A percentile compares a stretch with the other conserved stretches of the same genome.
Conservation (phyloP, 2,329 filamentous ascomycete species). For the Epichloe typhina region DNA sequence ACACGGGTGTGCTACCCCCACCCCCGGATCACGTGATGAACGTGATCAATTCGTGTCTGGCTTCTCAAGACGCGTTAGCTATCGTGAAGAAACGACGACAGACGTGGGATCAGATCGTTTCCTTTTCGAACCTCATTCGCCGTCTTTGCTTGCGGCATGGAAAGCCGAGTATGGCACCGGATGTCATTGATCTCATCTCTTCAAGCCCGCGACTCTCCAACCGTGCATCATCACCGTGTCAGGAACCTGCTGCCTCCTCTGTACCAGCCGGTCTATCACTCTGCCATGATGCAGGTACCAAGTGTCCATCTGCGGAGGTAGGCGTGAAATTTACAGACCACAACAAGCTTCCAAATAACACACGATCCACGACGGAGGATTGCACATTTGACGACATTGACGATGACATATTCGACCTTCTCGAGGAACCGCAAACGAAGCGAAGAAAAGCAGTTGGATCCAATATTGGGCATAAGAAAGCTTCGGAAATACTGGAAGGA, state of each 20-base stretch:
- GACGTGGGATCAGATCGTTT: background rate
- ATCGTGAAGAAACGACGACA: background rate
- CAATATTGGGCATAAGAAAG: background rate
- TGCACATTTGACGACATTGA: background rate
- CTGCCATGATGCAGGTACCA: background rate
- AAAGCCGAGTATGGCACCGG: slow-evolving; percentile 14
- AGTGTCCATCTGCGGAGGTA: background rate
- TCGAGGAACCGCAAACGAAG: slow-evolving; percentile 1
- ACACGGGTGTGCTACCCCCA: no score
- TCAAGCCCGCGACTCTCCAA: slow-evolving; percentile 19
- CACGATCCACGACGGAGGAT: background rate
- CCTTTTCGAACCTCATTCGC: background rate
- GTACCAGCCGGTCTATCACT: background rate
- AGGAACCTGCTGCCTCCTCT: background rate
- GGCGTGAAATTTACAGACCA: background rate
- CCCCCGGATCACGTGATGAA: background rate
- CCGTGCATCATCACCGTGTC: background rate
- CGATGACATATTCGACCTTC: background rate
- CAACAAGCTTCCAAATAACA: background rate
- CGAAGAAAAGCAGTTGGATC: background rate
- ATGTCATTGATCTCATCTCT: slow-evolving; percentile 25
- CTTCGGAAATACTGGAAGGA: background rate
- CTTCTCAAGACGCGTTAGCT: background rate
- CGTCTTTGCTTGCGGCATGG: background rate
- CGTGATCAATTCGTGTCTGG: background rate